Percentiles rank a stretch among this genome's conserved stretches.
Conservation (phyloP, 140 eudicot genomes). For the Stevia rebaudiana region DNA sequence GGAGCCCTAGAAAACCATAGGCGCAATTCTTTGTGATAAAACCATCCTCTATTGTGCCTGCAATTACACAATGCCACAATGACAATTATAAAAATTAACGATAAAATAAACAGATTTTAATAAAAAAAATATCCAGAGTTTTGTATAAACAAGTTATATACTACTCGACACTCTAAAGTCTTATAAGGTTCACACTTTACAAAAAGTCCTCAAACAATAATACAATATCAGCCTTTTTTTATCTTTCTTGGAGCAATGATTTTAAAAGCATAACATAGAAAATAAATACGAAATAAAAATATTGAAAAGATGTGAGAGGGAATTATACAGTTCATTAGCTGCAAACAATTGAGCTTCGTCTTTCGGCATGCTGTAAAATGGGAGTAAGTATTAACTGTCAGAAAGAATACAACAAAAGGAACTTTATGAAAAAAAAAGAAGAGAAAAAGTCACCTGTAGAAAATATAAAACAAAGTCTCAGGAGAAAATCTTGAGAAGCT, state of each 20-base stretch:
- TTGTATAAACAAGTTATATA: background rate
- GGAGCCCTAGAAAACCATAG: conserved; percentile 64
- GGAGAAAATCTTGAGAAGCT: conserved; percentile 59
- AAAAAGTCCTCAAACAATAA: background rate
- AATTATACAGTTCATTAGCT: conserved; percentile 70
- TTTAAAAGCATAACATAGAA: background rate
- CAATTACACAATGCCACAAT: conserved; percentile 17
- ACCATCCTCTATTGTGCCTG: conserved; percentile 83
- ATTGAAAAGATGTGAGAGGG: conserved; percentile 4
- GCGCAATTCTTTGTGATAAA: conserved; percentile 58
- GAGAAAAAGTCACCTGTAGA: conserved; percentile 53
- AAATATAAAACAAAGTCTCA: conserved; percentile 74
- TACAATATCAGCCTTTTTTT: background rate
- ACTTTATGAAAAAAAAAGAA: background rate
- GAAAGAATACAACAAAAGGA: conserved; percentile 1
- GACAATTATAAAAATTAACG: background rate
- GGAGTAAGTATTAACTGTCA: conserved; percentile 8
- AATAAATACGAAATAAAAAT: background rate
- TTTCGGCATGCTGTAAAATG: conserved; percentile 81
- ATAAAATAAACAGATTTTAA: background rate
- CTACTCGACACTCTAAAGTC: background rate
- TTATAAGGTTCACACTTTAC: background rate
- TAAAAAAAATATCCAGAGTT: background rate
- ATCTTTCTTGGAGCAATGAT: conserved; percentile 6
- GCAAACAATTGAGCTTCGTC: conserved; percentile 88